Evolutionary conservation across 2,329 filamentous ascomycete genomes (phyloP).

Genomic region (Talaromyces rugulosus): DNA sequence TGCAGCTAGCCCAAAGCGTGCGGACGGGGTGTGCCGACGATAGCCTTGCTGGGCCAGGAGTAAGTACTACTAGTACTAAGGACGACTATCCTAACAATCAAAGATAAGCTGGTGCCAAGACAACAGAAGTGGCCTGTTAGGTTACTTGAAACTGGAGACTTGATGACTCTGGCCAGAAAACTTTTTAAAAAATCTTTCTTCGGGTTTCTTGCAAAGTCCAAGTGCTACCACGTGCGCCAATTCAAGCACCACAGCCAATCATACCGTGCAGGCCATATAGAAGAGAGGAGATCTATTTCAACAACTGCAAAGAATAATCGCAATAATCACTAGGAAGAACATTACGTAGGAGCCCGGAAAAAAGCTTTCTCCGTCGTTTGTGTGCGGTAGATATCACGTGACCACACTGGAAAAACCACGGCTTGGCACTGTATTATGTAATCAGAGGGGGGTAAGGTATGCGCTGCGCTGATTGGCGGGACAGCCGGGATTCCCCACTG

Average conservation of each 20-base stretch:
- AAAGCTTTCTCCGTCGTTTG: not conserved
- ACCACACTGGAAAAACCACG: not conserved
- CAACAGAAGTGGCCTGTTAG: not conserved
- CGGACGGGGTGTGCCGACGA: not conserved
- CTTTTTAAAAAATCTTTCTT: not conserved
- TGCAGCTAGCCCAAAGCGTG: conserved; percentile 8
- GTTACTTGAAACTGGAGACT: not conserved
- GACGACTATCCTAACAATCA: not conserved
- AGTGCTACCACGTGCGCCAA: not conserved
- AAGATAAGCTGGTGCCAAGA: not conserved
- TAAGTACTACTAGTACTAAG: not conserved
- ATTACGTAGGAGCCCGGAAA: not conserved
- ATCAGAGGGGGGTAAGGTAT: not conserved
- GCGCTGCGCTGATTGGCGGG: not conserved
- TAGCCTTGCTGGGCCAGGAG: not conserved
- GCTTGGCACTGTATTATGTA: not conserved
- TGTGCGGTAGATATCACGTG: not conserved
- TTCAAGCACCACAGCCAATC: not conserved
- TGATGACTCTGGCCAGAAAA: not conserved
- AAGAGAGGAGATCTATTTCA: not conserved
- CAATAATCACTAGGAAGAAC: not conserved
- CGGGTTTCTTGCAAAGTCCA: not conserved
- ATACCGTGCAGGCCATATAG: not conserved
- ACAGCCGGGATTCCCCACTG: conserved; percentile 11
- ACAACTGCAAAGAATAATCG: not conserved